Conservation (phyloP, 2,329 filamentous ascomycete genomes). For the Dactylellina cionopaga region DNA sequence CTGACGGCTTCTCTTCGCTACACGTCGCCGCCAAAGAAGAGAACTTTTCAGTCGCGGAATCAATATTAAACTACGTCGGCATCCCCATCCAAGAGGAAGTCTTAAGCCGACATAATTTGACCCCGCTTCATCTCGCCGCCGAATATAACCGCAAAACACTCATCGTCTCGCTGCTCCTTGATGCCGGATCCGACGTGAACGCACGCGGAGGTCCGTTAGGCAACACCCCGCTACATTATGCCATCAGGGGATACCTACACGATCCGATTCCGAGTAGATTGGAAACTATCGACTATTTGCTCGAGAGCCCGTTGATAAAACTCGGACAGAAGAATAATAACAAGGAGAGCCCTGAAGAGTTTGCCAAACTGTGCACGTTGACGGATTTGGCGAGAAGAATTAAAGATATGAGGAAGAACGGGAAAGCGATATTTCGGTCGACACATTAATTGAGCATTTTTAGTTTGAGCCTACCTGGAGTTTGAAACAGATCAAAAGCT, state of each 20-base stretch:
- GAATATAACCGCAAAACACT: conserved; percentile 50
- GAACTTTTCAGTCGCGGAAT: conserved; percentile 45
- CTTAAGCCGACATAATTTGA: conserved; percentile 37
- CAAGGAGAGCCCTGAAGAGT: conserved; percentile 49
- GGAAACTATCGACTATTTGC: conserved; percentile 47
- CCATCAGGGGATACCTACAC: conserved; percentile 46
- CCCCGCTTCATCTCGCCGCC: conserved; percentile 40
- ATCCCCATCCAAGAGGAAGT: conserved; percentile 41
- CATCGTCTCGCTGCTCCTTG: conserved; percentile 39
- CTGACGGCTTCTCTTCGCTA: conserved; percentile 36
- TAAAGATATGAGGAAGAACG: conserved; percentile 52
- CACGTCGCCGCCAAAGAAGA: conserved; percentile 43
- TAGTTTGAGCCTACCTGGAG: no score
- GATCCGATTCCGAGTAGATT: conserved; percentile 48
- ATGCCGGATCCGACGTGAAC: conserved; percentile 42
- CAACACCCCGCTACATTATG: conserved; percentile 50
- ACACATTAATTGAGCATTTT: conserved; percentile 9
- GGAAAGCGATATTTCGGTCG: conserved; percentile 47
- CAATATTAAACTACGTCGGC: conserved; percentile 44
- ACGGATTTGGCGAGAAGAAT: conserved; percentile 41
- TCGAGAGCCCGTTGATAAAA: conserved; percentile 51
- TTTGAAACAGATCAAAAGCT: no score
- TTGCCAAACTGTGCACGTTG: conserved; percentile 47
- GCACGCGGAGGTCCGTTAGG: conserved; percentile 38
- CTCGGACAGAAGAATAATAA: conserved; percentile 50